Conservation (phyloP, 495 filamentous ascomycete genomes). For the Daldinia concentrica region DNA sequence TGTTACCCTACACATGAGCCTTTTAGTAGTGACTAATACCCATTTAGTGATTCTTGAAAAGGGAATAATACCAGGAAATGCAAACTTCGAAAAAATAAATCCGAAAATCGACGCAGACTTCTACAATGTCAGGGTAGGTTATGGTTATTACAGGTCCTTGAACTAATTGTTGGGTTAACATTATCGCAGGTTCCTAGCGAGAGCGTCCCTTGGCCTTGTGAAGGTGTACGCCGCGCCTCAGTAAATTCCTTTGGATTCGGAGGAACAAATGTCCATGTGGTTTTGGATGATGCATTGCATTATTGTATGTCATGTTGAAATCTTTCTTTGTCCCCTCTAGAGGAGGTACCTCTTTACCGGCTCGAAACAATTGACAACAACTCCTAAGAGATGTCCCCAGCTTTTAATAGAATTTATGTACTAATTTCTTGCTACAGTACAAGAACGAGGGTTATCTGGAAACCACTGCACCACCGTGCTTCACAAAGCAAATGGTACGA, state of each 20-base stretch:
- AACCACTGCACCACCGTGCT: slow-evolving; percentile 39
- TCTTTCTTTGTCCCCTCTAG: too few relatives aligned
- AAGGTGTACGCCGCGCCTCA: slow-evolving; percentile 53
- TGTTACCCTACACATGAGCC: not conserved
- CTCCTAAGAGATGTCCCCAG: too few relatives aligned
- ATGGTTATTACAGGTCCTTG: not conserved
- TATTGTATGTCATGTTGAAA: not conserved
- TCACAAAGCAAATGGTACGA: not conserved
- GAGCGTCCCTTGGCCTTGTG: slow-evolving; percentile 41
- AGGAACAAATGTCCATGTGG: slow-evolving; percentile 65
- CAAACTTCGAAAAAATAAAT: slow-evolving; percentile 60
- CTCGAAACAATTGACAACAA: too few relatives aligned
- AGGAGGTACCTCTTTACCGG: too few relatives aligned
- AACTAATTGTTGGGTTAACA: not conserved
- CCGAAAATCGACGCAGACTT: slow-evolving; percentile 49
- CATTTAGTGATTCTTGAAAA: slow-evolving; percentile 59
- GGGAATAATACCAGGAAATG: slow-evolving; percentile 53
- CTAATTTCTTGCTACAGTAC: slow-evolving; percentile 15
- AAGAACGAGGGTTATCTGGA: slow-evolving; percentile 26
- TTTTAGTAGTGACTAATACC: not conserved
- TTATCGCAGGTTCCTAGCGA: slow-evolving; percentile 39
- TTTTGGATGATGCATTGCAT: slow-evolving; percentile 58
- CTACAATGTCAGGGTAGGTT: slow-evolving; percentile 36
- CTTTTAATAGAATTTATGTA: not conserved
- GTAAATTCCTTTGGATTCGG: slow-evolving; percentile 70